phyloP scores from a whole-genome alignment of 2,329 filamentous ascomycete genomes.

The Fusarium haematococcum region DNA sequence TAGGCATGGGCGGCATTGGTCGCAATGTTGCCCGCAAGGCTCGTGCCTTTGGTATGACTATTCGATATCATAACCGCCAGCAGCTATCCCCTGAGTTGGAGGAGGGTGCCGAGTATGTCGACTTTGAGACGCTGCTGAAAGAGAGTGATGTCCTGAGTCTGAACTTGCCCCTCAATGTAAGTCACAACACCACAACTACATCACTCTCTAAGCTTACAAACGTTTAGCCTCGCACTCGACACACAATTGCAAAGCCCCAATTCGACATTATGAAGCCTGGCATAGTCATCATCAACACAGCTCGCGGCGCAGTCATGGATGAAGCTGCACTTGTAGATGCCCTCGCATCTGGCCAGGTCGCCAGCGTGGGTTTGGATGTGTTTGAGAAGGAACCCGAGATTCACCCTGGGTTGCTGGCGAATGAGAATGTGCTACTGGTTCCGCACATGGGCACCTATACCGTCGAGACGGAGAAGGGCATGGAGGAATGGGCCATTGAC shows the following conservation, averaged over 20 bases:
- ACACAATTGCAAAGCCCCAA: slow-evolving; percentile 78
- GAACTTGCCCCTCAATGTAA: slow-evolving; percentile 84
- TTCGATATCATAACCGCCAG: slow-evolving; percentile 80
- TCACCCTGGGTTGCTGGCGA: slow-evolving; percentile 77
- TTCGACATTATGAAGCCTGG: slow-evolving; percentile 83
- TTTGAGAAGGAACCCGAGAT: slow-evolving; percentile 85
- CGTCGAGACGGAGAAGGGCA: slow-evolving; percentile 70
- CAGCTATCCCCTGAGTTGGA: slow-evolving; percentile 67
- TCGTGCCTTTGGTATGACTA: slow-evolving; percentile 79
- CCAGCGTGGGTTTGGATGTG: slow-evolving; percentile 81
- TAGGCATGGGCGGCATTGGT: slow-evolving; percentile 90
- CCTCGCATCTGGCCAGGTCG: slow-evolving; percentile 76
- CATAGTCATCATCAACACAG: slow-evolving; percentile 84
- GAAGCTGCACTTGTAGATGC: slow-evolving; percentile 83
- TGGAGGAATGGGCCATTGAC: slow-evolving; percentile 81
- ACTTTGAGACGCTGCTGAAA: slow-evolving; percentile 77
- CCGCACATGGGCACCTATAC: slow-evolving; percentile 92
- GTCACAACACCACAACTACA: slow-evolving; percentile 45
- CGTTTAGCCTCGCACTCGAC: slow-evolving; percentile 70
- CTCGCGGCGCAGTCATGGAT: slow-evolving; percentile 84
- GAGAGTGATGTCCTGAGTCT: slow-evolving; percentile 82
- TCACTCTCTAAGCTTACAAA: not conserved
- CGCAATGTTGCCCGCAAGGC: slow-evolving; percentile 81
- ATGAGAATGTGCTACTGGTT: slow-evolving; percentile 78
- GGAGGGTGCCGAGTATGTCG: slow-evolving; percentile 73